Evolutionary conservation across 2,329 filamentous ascomycete species (phyloP), one percentile per base, ranked within the genome.

Genomic region (Raffaelea ambrosiae): DNA sequence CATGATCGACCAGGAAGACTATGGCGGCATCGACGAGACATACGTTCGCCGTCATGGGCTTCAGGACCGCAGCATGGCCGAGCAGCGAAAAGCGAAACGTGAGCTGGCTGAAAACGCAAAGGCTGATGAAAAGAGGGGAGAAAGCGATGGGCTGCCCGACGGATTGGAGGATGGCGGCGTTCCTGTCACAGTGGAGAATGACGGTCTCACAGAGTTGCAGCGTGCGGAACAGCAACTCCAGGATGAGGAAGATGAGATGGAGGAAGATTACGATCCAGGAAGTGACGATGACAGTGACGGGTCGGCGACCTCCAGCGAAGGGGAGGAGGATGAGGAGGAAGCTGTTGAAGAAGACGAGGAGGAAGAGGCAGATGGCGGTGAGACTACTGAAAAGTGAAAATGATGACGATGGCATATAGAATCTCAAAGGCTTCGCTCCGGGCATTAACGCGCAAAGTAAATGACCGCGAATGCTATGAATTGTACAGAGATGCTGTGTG

Each of bases 1-100:
- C 35, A 85, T 85, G 82, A 61, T 86, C 18, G 82, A 86, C 55
- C 81, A 86, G 62, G 78, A 80, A 53, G 80, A 86, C 58, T 84
- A 82, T 51, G 67, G 65, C 4, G 76, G 73, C 20, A 84, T 86
- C 51, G 79, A 83, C 55, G 72, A 76, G 53, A 60, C 58, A n/a
- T 86, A 82, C 56, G 70, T 85, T 42, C 73, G 74, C 56, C 70
- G 70, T 10, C 75, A 84, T 54, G 70, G 74, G 0, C 68, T 86
- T 22, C 77, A 83, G 52, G 81, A 86, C 57, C 69, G 78, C 51
- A 84, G 81, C 58, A 80, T 86, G 79, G 81, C 81, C 0, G 81
- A 85, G 58, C 74, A 78, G 58, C 66, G 82, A 45, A 81, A 81
- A 57, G 82, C 78, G 2, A 84, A 83, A 70, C 67, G 74, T 23